Conservation (phyloP, 1,284 basidiomycete species). For the Tylopilus orsonianus region DNA sequence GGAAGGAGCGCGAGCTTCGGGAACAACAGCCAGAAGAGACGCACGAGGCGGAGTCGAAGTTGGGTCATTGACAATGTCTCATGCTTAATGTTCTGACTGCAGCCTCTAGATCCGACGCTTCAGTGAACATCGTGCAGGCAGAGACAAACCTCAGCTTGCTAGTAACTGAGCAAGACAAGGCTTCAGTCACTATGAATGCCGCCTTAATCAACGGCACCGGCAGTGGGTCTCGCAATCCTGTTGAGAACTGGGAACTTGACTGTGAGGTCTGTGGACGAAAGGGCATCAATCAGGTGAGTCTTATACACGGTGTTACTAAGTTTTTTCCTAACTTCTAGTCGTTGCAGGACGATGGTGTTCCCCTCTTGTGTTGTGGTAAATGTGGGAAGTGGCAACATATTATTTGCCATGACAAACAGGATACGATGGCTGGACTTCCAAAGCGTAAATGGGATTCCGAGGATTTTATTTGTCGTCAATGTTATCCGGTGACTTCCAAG, state of each 20-base stretch:
- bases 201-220: constrained; percentile 31
- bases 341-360: constrained; percentile 67
- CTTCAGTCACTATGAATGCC: neutral
- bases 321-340: constrained; percentile 6
- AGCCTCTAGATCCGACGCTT: constrained; percentile 14
- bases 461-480: constrained; percentile 62
- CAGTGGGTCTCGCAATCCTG: constrained; percentile 47
- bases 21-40: constrained; percentile 27
- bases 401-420: constrained; percentile 68
- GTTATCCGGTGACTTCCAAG: constrained; percentile 32
- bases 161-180: constrained; percentile 5
- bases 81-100: constrained; percentile 17
- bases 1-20: constrained; percentile 46
- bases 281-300: constrained; percentile 66
- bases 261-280: constrained; percentile 78
- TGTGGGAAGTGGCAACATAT: constrained; percentile 87
- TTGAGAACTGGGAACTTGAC: constrained; percentile 77
- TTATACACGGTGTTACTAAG: constrained; percentile 2
- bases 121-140: constrained; percentile 3
- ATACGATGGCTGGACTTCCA: constrained; percentile 53
- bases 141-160: neutral
- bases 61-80: neutral
- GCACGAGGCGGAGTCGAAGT: constrained; percentile 15
- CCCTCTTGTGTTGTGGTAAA: constrained; percentile 76
- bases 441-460: constrained; percentile 71